These are phyloP conservation scores for Arctium minus DNA, from an alignment of 129 eudicot genomes.

Conservation along the genomic window DNA sequence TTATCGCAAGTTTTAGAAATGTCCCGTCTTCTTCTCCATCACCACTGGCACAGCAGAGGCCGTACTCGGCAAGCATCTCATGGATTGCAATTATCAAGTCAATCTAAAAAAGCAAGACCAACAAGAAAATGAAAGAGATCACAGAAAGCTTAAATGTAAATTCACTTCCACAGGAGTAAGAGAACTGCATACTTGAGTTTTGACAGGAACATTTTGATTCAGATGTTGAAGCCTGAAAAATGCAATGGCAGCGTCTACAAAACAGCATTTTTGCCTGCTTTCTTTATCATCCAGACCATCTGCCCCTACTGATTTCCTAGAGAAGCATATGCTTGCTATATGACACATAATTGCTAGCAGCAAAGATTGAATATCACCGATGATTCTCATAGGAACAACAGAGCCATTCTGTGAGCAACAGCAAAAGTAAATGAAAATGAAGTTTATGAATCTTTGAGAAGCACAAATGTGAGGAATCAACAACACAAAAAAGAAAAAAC, in stretches of 20 bases:
- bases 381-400: constrained; percentile 38
- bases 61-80: constrained; percentile 96
- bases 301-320: constrained; percentile 49
- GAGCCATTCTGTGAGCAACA: constrained; percentile 48
- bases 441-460: not conserved
- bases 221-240: constrained; percentile 88
- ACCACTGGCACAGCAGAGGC: constrained; percentile 82
- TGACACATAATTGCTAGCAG: constrained; percentile 65
- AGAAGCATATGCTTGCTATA: constrained; percentile 47
- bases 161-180: constrained; percentile 2
- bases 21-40: constrained; percentile 85
- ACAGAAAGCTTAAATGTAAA: constrained; percentile 6
- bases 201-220: constrained; percentile 56
- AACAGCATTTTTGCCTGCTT: constrained; percentile 43
- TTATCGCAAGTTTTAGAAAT: constrained; percentile 90
- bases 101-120: constrained; percentile 37
- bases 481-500: not conserved
- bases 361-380: constrained; percentile 72
- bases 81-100: constrained; percentile 84
- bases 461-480: not conserved
- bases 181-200: constrained; percentile 59
- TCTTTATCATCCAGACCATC: constrained; percentile 50
- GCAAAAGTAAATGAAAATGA: constrained; percentile 16
- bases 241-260: constrained; percentile 78
- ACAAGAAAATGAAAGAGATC: not conserved